Conservation (phyloP, 805 yeast species). For the Lachancea kluyveri region DNA sequence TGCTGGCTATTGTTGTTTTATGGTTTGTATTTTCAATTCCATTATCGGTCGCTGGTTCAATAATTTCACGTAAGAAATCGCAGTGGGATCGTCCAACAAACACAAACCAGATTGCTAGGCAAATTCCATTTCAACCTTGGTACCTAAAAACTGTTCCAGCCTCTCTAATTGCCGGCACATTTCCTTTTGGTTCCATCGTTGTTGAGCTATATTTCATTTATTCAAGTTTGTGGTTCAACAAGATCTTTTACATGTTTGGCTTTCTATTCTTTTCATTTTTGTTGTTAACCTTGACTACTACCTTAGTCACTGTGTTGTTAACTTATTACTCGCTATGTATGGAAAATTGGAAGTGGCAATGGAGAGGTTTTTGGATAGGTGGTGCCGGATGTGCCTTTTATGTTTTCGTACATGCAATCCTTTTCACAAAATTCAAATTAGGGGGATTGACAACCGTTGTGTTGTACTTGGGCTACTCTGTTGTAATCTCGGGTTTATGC, state of each 20-base stretch:
- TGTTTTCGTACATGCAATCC: conserved; percentile 75
- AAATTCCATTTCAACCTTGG: conserved; percentile 88
- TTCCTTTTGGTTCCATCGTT: conserved; percentile 93
- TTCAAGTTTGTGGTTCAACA: conserved; percentile 88
- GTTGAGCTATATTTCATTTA: conserved; percentile 92
- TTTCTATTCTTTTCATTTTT: conserved; percentile 83
- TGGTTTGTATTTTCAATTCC: conserved; percentile 90
- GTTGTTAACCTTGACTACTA: conserved; percentile 76
- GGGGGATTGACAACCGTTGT: conserved; percentile 73
- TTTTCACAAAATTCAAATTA: conserved; percentile 62
- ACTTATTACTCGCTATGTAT: conserved; percentile 79
- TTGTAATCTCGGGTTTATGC: conserved; percentile 59
- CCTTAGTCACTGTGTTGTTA: conserved; percentile 71
- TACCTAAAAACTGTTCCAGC: conserved; percentile 64
- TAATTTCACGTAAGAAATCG: conserved; percentile 62
- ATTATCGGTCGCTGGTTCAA: conserved; percentile 74
- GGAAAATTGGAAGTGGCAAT: conserved; percentile 96
- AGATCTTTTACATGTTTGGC: conserved; percentile 95
- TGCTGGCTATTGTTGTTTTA: conserved; percentile 69
- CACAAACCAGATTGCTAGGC: conserved; percentile 94
- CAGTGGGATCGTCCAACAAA: conserved; percentile 63
- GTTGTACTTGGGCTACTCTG: conserved; percentile 77
- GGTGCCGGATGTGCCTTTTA: conserved; percentile 86
- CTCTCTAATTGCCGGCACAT: conserved; percentile 73
- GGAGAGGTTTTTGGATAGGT: conserved; percentile 89